A percentile compares a stretch with the other conserved stretches of the same genome.
Conservation (phyloP, 768 basidiomycete species). For the Calvatia gigantea region DNA sequence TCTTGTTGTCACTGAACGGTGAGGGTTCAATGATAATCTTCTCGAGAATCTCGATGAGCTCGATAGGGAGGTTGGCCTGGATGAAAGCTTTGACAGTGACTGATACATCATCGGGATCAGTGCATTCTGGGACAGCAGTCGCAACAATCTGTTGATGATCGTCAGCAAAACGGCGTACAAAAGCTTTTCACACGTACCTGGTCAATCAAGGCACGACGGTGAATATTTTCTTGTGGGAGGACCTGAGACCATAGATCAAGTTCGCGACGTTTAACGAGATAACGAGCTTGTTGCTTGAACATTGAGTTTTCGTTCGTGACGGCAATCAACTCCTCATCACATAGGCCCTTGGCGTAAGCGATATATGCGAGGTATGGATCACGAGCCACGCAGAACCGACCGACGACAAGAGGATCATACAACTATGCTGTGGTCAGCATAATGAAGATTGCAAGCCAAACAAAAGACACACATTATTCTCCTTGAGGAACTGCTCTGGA, state of each 20-base stretch:
- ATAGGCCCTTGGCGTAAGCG: conserved; percentile 98
- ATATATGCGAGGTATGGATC: conserved; percentile 99
- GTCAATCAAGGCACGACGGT: conserved; percentile 92
- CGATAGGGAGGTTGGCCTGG: conserved; percentile 92
- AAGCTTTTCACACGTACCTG: conserved; percentile 51
- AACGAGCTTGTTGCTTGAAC: conserved; percentile 99
- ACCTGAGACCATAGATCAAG: conserved; percentile 97
- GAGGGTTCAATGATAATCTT: conserved; percentile 98
- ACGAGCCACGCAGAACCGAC: conserved; percentile 98
- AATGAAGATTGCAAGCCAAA: neutral
- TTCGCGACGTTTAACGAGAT: conserved; percentile 93
- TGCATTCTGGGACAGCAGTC: conserved; percentile 94
- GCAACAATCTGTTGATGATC: conserved; percentile 66
- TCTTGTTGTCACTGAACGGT: conserved; percentile 96
- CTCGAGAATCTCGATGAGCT: conserved; percentile 95
- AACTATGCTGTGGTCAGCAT: conserved; percentile 44
- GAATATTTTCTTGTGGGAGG: conserved; percentile 81
- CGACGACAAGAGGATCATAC: conserved; percentile 95
- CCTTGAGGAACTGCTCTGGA: conserved; percentile 96
- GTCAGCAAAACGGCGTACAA: neutral
- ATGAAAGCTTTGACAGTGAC: conserved; percentile 98
- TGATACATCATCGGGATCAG: conserved; percentile 98
- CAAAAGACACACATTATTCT: conserved; percentile 86
- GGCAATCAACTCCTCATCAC: conserved; percentile 93
- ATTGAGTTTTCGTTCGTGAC: conserved; percentile 99